Conservation (phyloP, 139 green algal genomes). For the Auxenochlorella protothecoides region DNA sequence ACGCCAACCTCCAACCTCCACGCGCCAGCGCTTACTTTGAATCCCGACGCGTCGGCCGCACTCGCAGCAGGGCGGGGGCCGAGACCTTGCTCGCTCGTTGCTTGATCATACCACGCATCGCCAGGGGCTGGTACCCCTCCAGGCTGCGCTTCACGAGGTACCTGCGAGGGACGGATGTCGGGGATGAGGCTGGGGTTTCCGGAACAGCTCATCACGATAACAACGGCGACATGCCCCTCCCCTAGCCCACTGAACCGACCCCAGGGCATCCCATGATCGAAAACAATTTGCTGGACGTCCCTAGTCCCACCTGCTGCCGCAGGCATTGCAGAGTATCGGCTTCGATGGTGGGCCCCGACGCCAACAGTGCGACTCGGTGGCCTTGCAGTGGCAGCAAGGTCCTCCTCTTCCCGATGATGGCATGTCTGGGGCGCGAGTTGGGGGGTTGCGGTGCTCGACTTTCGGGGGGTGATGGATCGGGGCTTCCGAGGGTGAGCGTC, state of each 20-base stretch:
- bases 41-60: too few species aligned
- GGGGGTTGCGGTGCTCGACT: too few species aligned
- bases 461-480: too few species aligned
- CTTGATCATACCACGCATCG: neutral
- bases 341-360: slow-evolving; percentile 40
- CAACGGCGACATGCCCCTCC: neutral
- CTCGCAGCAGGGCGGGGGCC: too few species aligned
- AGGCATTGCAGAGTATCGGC: slow-evolving; percentile 61
- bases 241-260: neutral
- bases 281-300: too few species aligned
- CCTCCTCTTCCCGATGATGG: slow-evolving; percentile 11
- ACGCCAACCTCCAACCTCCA: too few species aligned
- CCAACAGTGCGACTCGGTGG: slow-evolving; percentile 30
- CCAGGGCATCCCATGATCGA: neutral
- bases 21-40: too few species aligned
- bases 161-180: slow-evolving; percentile 4
- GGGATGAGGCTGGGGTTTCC: neutral
- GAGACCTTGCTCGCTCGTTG: neutral
- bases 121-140: slow-evolving; percentile 23
- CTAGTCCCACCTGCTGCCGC: slow-evolving; percentile 23
- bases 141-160: slow-evolving; percentile 36
- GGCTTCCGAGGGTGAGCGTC: too few species aligned
- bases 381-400: slow-evolving; percentile 27
- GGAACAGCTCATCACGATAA: neutral
- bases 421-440: neutral